These are phyloP conservation scores for Sordariomycetes sp. DNA, from an alignment of 2,329 filamentous ascomycete genomes.

Conservation along the genomic window DNA sequence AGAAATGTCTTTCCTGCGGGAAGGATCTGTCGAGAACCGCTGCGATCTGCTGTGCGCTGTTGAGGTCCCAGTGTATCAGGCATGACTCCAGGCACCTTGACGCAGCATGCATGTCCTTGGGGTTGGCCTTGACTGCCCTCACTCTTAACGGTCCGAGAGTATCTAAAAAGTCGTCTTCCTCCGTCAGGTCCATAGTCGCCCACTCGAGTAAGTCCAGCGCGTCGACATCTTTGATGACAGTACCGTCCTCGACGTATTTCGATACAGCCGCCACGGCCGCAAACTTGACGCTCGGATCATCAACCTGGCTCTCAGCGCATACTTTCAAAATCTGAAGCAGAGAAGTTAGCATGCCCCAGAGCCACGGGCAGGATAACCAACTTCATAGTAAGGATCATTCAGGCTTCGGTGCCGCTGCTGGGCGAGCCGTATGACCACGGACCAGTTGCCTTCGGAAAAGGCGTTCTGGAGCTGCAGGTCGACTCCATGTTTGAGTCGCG, in stretches of 20 bases:
- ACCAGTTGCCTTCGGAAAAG: conserved; percentile 46
- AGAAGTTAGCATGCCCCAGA: neutral
- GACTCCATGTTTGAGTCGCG: conserved; percentile 36
- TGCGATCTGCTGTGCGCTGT: conserved; percentile 50
- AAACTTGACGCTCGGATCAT: conserved; percentile 35
- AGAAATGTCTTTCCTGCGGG: conserved; percentile 33
- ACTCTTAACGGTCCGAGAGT: conserved; percentile 40
- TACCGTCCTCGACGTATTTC: conserved; percentile 35
- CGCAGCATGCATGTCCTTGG: conserved; percentile 31
- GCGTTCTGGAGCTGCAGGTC: conserved; percentile 46
- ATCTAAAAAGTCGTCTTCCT: conserved; percentile 30
- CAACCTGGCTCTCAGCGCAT: conserved; percentile 42
- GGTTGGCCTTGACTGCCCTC: conserved; percentile 42
- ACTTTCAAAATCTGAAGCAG: conserved; percentile 31
- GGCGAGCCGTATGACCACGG: conserved; percentile 38
- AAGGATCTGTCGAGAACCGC: conserved; percentile 43
- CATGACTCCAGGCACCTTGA: conserved; percentile 42
- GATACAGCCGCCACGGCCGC: conserved; percentile 34
- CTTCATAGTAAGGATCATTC: conserved; percentile 48
- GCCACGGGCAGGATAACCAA: conserved; percentile 15
- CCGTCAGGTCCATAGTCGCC: conserved; percentile 30
- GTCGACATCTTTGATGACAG: conserved; percentile 37
- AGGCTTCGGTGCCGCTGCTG: conserved; percentile 37
- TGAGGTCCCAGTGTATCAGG: conserved; percentile 44
- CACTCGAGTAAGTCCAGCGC: conserved; percentile 46